A percentile compares a stretch with the other conserved stretches of the same genome.
Conservation (phyloP, 306 rosid species). For the Potentilla sterilis region DNA sequence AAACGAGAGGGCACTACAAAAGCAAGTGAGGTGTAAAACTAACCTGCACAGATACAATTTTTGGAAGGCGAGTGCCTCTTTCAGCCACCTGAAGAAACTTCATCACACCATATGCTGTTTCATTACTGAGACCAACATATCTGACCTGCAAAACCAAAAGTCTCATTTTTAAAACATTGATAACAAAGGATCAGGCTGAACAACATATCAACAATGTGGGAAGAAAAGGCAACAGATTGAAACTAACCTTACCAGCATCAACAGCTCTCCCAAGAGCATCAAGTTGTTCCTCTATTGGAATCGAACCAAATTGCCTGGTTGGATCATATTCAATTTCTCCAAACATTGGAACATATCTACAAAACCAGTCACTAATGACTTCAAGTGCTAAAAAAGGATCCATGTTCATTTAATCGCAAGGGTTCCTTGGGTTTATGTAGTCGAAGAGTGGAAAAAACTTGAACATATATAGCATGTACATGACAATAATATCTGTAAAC, state of each 20-base stretch:
- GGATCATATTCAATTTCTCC: constrained; percentile 88
- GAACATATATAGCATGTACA: neutral
- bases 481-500: constrained; percentile 10
- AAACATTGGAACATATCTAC: constrained; percentile 90
- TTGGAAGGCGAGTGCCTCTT: constrained; percentile 40
- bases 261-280: constrained; percentile 64
- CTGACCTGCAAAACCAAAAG: constrained; percentile 57
- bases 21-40: constrained; percentile 8
- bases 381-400: neutral
- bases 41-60: constrained; percentile 86
- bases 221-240: neutral
- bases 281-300: constrained; percentile 75
- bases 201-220: neutral
- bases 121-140: constrained; percentile 83
- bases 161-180: constrained; percentile 3
- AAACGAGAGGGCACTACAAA: constrained; percentile 13
- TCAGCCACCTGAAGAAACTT: constrained; percentile 75
- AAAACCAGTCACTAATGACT: constrained; percentile 13
- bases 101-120: constrained; percentile 92
- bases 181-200: neutral
- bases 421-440: neutral
- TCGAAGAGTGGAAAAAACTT: neutral
- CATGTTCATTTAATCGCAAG: neutral
- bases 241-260: constrained; percentile 68
- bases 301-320: constrained; percentile 47